Conservation (phyloP, 2,329 filamentous ascomycete species). For the Bretziella fagacearum region DNA sequence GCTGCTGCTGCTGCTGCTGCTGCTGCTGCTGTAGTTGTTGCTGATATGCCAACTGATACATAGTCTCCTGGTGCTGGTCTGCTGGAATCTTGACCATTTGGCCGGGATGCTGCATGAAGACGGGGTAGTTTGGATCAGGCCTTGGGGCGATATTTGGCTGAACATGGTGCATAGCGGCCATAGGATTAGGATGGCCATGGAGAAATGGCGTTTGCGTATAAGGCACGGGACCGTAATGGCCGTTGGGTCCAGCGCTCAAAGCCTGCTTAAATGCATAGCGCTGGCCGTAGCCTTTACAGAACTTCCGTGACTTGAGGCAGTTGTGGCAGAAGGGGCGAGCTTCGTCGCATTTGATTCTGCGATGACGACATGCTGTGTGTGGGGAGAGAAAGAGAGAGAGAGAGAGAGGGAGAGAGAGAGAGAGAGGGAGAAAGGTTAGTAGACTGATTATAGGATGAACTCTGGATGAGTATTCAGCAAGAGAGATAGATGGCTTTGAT, state of each 20-base stretch:
- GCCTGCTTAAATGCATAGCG: constrained; percentile 66
- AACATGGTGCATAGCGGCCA: constrained; percentile 23
- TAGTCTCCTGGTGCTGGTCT: not conserved
- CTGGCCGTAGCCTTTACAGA: constrained; percentile 72
- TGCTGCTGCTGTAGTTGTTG: not conserved
- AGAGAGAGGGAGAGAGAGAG: not conserved
- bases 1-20: not conserved
- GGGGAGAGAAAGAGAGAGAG: not conserved
- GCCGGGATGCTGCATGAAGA: not conserved
- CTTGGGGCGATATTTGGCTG: constrained; percentile 6
- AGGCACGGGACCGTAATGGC: not conserved
- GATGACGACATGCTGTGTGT: constrained; percentile 72
- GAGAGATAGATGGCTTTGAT: too few species aligned
- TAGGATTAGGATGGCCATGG: constrained; percentile 25
- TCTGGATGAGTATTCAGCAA: too few species aligned
- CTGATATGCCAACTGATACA: not conserved
- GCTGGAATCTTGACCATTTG: not conserved
- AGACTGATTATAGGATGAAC: too few species aligned
- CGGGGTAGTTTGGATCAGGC: not conserved
- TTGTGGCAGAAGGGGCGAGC: constrained; percentile 68
- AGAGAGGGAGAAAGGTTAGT: not conserved
- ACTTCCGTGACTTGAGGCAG: constrained; percentile 70
- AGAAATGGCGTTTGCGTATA: constrained; percentile 14
- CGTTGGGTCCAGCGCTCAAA: constrained; percentile 33
- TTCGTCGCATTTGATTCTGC: constrained; percentile 94